Conservation (phyloP, 2,329 filamentous ascomycete genomes). For the Paracoccidioides lutzii region DNA sequence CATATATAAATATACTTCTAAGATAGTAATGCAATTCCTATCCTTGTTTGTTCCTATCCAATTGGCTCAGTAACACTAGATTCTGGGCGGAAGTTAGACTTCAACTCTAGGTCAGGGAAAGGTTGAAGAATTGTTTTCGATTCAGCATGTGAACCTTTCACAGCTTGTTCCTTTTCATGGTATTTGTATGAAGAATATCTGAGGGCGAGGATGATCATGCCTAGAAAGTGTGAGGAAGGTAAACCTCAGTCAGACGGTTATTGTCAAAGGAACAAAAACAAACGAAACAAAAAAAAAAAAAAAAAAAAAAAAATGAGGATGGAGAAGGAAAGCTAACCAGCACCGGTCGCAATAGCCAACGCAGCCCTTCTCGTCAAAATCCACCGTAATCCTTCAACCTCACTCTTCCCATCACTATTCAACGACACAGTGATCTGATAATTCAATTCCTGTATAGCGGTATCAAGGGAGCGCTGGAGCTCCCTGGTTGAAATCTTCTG, state of each 20-base stretch:
- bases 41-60: neutral
- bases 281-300: neutral
- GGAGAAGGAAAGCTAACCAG: conserved; percentile 26
- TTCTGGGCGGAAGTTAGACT: neutral
- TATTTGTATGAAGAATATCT: conserved; percentile 32
- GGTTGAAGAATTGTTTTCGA: conserved; percentile 5
- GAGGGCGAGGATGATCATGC: conserved; percentile 37
- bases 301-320: neutral
- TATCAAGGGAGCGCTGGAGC: conserved; percentile 75
- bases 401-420: conserved; percentile 79
- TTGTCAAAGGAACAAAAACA: conserved; percentile 2
- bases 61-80: conserved; percentile 6
- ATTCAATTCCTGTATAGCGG: conserved; percentile 83
- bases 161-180: conserved; percentile 23
- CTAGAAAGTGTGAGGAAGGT: conserved; percentile 15
- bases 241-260: conserved; percentile 7
- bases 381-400: conserved; percentile 87
- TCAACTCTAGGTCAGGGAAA: neutral
- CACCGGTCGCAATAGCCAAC: conserved; percentile 42
- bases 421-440: conserved; percentile 89
- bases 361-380: conserved; percentile 56
- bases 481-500: conserved; percentile 83
- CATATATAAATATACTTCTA: neutral
- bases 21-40: too few relatives aligned
- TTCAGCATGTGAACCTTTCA: conserved; percentile 21